Conservation (phyloP, 352 stramenopile genomes). For the Pythium rhizo-oryzae region DNA sequence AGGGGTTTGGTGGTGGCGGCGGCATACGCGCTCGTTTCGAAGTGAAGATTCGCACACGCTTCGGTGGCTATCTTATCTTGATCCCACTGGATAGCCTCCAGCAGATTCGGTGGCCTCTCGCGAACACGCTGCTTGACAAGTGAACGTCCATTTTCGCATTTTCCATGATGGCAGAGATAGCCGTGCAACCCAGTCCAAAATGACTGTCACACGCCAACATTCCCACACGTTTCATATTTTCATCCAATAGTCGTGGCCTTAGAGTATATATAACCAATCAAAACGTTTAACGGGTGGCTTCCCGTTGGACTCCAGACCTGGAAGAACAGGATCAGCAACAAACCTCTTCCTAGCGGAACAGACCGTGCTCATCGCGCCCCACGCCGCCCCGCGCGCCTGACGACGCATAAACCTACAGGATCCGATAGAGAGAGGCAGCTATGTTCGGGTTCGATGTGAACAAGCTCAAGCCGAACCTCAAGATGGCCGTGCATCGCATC, state of each 20-base stretch:
- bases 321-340: constrained; percentile 9
- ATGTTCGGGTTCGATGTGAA: constrained; percentile 93
- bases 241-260: no score
- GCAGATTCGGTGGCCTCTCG: no score
- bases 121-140: no score
- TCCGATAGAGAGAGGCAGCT: background rate
- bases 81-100: no score
- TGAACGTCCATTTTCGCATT: background rate
- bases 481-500: constrained; percentile 93
- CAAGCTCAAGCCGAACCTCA: constrained; percentile 92
- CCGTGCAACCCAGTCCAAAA: constrained; percentile 22
- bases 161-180: background rate
- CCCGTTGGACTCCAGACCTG: background rate
- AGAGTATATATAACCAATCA: constrained; percentile 21
- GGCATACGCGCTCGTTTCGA: no score
- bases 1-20: no score
- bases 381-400: background rate
- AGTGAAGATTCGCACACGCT: no score
- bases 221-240: constrained; percentile 5
- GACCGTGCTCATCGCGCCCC: background rate
- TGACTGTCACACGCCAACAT: constrained; percentile 33
- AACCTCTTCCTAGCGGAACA: no score
- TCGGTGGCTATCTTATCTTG: no score
- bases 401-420: background rate
- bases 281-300: background rate